A percentile compares a stretch with the other conserved stretches of the same genome.
phyloP scores from a whole-genome alignment of 1,139 yeast genomes.

The Yamadazyma oceani region DNA sequence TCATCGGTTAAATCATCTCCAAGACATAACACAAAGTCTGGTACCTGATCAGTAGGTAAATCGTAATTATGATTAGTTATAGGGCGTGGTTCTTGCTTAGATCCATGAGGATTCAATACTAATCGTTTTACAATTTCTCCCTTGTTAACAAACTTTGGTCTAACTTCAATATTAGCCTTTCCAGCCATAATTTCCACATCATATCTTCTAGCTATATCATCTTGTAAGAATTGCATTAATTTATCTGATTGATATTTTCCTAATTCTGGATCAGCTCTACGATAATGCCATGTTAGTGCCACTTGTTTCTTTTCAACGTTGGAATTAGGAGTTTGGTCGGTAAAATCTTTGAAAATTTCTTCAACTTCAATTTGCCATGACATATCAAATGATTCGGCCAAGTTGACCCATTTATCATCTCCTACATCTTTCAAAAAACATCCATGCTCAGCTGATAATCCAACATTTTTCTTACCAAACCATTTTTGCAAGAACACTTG shows the following conservation, averaged over 20 bases:
- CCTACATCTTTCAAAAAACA: constrained; percentile 82
- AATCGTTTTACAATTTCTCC: constrained; percentile 92
- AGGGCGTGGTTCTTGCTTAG: constrained; percentile 36
- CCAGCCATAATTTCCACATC: constrained; percentile 93
- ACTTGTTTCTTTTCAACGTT: constrained; percentile 85
- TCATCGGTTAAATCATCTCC: constrained; percentile 98
- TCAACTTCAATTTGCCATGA: constrained; percentile 87
- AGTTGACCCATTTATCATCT: constrained; percentile 69
- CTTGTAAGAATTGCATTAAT: constrained; percentile 63
- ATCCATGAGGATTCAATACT: constrained; percentile 62
- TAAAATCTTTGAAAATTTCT: constrained; percentile 68
- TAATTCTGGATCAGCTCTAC: constrained; percentile 89
- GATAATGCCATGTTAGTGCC: constrained; percentile 97
- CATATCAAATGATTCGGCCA: constrained; percentile 85
- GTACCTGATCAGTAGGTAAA: constrained; percentile 50
- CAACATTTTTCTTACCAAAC: constrained; percentile 73
- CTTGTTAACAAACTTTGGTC: constrained; percentile 91
- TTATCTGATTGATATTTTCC: constrained; percentile 84
- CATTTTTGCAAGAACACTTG: constrained; percentile 86
- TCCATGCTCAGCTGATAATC: constrained; percentile 96
- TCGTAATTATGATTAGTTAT: constrained; percentile 24
- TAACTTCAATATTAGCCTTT: constrained; percentile 93
- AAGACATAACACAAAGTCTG: constrained; percentile 83
- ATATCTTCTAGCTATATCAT: constrained; percentile 60
- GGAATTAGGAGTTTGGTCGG: constrained; percentile 90